Conservation (phyloP, 179 eudicot species). For the Silene vulgaris region DNA sequence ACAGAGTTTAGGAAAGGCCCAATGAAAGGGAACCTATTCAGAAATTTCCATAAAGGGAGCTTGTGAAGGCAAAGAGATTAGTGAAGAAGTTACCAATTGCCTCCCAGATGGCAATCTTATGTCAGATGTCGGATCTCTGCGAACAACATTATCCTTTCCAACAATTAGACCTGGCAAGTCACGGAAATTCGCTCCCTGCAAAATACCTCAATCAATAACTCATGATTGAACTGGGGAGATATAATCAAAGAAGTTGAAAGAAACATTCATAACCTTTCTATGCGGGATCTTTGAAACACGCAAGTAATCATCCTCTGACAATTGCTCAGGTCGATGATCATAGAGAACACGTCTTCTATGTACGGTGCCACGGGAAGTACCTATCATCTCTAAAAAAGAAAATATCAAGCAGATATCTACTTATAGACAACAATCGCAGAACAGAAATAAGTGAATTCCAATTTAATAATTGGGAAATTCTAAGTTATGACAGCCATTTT, state of each 20-base stretch:
- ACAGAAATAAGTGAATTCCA: background rate
- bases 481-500: background rate
- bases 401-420: slow-evolving; percentile 1
- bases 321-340: slow-evolving; percentile 39
- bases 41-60: slow-evolving; percentile 1
- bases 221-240: background rate
- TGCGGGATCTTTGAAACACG: slow-evolving; percentile 62
- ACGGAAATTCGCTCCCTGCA: slow-evolving; percentile 52
- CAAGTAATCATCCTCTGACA: slow-evolving; percentile 49
- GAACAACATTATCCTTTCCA: slow-evolving; percentile 41
- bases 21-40: background rate
- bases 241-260: slow-evolving; percentile 8
- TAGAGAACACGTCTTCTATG: slow-evolving; percentile 27
- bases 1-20: background rate
- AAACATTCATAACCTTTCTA: slow-evolving; percentile 41
- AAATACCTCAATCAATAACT: slow-evolving; percentile 15
- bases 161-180: slow-evolving; percentile 46
- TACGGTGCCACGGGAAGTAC: slow-evolving; percentile 17
- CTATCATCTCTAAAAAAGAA: slow-evolving; percentile 36
- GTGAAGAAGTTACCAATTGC: slow-evolving; percentile 34
- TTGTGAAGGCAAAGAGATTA: slow-evolving; percentile 4
- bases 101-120: slow-evolving; percentile 46
- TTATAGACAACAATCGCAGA: background rate
- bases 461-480: background rate
- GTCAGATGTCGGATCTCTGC: slow-evolving; percentile 34